Percentiles rank a stretch among this genome's conserved stretches.
These are phyloP conservation scores for Zoysia pacifica DNA, from an alignment of 176 grass and related monocot species.

Conservation along the genomic window DNA sequence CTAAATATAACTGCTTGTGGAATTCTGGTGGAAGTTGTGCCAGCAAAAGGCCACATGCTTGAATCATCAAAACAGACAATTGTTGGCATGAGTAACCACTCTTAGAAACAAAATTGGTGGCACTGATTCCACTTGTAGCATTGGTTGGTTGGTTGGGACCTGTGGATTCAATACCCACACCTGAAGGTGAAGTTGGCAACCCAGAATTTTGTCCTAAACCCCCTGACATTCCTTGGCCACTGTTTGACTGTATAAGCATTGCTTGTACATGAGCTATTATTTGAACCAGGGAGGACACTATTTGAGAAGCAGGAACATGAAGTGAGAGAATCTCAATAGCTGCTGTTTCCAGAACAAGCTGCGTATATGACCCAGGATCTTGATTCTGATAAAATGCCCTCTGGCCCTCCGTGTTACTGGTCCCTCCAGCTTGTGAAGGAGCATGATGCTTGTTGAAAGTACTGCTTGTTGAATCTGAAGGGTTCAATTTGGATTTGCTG, in stretches of 20 bases:
- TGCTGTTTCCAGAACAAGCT: conserved; percentile 97
- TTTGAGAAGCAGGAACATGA: conserved; percentile 68
- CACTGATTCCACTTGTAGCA: conserved; percentile 65
- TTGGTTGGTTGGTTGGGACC: conserved; percentile 55
- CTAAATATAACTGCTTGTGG: conserved; percentile 84
- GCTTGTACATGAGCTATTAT: conserved; percentile 84
- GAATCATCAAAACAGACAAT: conserved; percentile 94
- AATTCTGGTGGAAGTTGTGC: conserved; percentile 97
- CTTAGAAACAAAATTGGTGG: conserved; percentile 81
- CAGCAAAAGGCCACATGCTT: conserved; percentile 93
- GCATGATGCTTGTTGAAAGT: conserved; percentile 60
- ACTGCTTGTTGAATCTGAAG: conserved; percentile 47
- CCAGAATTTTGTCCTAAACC: conserved; percentile 69
- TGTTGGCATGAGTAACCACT: conserved; percentile 92
- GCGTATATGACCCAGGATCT: conserved; percentile 96
- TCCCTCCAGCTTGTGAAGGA: conserved; percentile 60
- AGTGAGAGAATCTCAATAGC: conserved; percentile 96
- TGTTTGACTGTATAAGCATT: conserved; percentile 84
- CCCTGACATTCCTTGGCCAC: conserved; percentile 61
- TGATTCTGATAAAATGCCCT: conserved; percentile 98
- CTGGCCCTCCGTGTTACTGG: conserved; percentile 62
- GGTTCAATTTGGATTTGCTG: conserved; percentile 80
- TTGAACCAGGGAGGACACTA: conserved; percentile 87
- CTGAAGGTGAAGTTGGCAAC: conserved; percentile 79
- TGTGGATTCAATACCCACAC: conserved; percentile 59